phyloP scores from a whole-genome alignment of 169 alveolate genomes.

The Plasmodium vinckei region DNA sequence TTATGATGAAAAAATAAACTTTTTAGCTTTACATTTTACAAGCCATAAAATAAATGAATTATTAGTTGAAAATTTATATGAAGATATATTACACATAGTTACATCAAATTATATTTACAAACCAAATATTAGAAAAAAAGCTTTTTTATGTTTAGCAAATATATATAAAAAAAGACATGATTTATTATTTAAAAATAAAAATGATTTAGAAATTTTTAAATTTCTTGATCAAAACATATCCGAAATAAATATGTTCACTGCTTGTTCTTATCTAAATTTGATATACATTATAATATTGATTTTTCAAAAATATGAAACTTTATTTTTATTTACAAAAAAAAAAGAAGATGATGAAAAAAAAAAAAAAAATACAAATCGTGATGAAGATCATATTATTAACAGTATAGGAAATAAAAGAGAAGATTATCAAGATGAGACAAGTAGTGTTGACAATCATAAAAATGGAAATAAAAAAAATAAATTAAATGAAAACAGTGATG shows the following conservation, averaged over 20 bases:
- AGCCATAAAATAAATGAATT: slow-evolving; percentile 86
- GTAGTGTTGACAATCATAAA: too few species aligned
- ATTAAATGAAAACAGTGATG: neutral
- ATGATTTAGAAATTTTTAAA: slow-evolving; percentile 75
- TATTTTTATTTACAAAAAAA: slow-evolving; percentile 23
- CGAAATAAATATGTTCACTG: slow-evolving; percentile 52
- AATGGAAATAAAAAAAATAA: neutral
- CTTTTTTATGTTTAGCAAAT: slow-evolving; percentile 85
- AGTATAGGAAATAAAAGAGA: slow-evolving; percentile 2
- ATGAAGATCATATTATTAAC: too few species aligned
- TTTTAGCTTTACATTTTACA: slow-evolving; percentile 88
- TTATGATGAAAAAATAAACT: slow-evolving; percentile 80
- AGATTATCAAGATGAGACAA: neutral
- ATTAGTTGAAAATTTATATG: slow-evolving; percentile 82
- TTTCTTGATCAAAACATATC: slow-evolving; percentile 72
- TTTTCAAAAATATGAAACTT: slow-evolving; percentile 48
- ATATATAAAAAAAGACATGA: slow-evolving; percentile 77
- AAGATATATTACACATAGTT: slow-evolving; percentile 82
- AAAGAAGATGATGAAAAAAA: slow-evolving; percentile 24
- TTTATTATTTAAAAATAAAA: slow-evolving; percentile 64
- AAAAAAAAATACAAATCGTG: neutral
- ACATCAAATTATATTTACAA: slow-evolving; percentile 76
- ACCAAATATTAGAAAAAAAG: slow-evolving; percentile 85
- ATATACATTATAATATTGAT: slow-evolving; percentile 48
- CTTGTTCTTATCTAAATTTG: slow-evolving; percentile 45